Evolutionary conservation across 2,329 filamentous ascomycete genomes (phyloP).

Genomic region (Fusarium abutilonis): DNA sequence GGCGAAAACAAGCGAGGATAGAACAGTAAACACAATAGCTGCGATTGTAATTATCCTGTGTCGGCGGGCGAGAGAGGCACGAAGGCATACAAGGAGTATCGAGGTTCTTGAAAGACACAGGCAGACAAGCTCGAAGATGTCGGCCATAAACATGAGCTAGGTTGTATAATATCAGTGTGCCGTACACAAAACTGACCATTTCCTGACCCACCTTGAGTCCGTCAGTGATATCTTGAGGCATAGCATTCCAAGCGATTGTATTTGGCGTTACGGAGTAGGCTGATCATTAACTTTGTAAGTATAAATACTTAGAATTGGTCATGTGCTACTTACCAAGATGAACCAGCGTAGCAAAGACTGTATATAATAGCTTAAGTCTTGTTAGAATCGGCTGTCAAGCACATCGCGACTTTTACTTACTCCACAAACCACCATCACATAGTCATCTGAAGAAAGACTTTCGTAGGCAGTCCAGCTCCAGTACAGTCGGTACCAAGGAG

Average conservation of each 20-base stretch:
- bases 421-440: conserved; percentile 50
- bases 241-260: conserved; percentile 8
- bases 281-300: conserved; percentile 12
- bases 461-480: conserved; percentile 48
- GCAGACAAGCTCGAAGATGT: conserved; percentile 51
- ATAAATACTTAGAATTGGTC: not conserved
- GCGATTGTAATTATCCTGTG: conserved; percentile 50
- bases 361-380: conserved; percentile 39
- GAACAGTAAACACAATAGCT: conserved; percentile 48
- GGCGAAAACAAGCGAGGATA: conserved; percentile 51
- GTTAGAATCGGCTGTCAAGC: conserved; percentile 4
- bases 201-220: conserved; percentile 26
- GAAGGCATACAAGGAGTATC: conserved; percentile 53
- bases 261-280: conserved; percentile 16
- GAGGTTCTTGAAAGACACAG: conserved; percentile 54
- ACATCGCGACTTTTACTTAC: conserved; percentile 36
- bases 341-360: conserved; percentile 27
- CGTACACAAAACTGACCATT: no score
- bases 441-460: conserved; percentile 52
- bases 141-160: conserved; percentile 46
- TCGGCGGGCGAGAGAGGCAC: conserved; percentile 48
- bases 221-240: conserved; percentile 14
- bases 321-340: conserved; percentile 16
- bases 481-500: conserved; percentile 52
- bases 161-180: not conserved